These are phyloP conservation scores for Diaporthe helianthi DNA, from an alignment of 2,329 filamentous ascomycete species.

Conservation along the genomic window DNA sequence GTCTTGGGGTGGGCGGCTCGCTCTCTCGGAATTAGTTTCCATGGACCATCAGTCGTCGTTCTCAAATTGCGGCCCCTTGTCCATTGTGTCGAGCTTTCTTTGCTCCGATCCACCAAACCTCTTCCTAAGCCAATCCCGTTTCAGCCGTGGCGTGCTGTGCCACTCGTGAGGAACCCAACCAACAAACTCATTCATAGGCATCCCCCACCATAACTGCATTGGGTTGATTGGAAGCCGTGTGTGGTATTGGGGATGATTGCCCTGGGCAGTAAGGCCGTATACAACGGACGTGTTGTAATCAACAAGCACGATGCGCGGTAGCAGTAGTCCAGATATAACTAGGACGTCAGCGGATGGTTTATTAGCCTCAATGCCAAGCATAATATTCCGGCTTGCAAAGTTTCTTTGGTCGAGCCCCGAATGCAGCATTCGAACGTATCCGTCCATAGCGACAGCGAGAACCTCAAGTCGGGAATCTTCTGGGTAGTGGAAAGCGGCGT, in stretches of 20 bases:
- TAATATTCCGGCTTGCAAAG: not conserved
- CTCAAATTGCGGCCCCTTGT: too few species aligned
- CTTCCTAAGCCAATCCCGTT: not conserved
- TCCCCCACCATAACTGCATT: not conserved
- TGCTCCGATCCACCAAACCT: not conserved
- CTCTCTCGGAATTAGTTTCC: too few species aligned
- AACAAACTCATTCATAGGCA: not conserved
- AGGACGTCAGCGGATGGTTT: not conserved
- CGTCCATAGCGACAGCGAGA: not conserved
- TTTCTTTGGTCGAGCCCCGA: not conserved
- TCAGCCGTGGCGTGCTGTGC: not conserved
- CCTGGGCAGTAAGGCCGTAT: not conserved
- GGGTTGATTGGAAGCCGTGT: not conserved
- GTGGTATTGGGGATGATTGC: not conserved
- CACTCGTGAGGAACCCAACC: not conserved
- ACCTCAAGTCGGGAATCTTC: not conserved
- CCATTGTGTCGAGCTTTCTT: not conserved
- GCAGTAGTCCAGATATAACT: not conserved
- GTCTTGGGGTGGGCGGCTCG: too few species aligned
- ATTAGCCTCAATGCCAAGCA: not conserved
- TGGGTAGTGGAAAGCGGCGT: not conserved
- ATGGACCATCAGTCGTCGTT: too few species aligned
- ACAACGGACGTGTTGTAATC: not conserved
- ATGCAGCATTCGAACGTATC: not conserved
- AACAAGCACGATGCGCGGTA: not conserved